A percentile compares a stretch with the other conserved stretches of the same genome.
These are phyloP conservation scores for Fusarium chuoi DNA, from an alignment of 2,329 filamentous ascomycete species.

Conservation along the genomic window DNA sequence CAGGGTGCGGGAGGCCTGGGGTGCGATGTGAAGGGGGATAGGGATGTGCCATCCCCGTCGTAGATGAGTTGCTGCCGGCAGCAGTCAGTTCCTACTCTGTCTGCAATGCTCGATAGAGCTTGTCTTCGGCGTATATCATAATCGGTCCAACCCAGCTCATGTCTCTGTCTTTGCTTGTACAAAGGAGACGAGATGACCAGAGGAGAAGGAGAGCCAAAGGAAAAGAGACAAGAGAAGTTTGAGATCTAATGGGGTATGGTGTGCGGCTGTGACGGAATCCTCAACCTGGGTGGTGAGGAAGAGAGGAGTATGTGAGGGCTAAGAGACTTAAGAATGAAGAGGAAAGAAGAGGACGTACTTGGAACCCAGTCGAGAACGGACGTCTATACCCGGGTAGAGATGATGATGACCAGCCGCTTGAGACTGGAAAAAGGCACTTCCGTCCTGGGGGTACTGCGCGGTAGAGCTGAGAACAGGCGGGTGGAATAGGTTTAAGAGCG, in stretches of 20 bases:
- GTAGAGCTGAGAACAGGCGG: constrained; percentile 59
- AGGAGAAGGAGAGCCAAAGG: neutral
- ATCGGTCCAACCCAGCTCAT: constrained; percentile 8
- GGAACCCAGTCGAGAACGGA: constrained; percentile 64
- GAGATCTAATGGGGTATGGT: neutral
- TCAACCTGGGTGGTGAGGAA: constrained; percentile 1
- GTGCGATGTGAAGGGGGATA: constrained; percentile 56
- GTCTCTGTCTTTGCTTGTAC: neutral
- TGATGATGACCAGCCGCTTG: constrained; percentile 53
- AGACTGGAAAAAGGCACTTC: constrained; percentile 60
- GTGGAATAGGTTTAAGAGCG: constrained; percentile 63
- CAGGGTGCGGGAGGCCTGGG: constrained; percentile 63
- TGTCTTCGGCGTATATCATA: constrained; percentile 10
- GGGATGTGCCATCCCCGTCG: constrained; percentile 68
- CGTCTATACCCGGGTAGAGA: constrained; percentile 61
- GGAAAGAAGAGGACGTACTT: constrained; percentile 57
- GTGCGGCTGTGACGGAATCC: neutral
- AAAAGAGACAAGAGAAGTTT: neutral
- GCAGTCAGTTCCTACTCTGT: constrained; percentile 36
- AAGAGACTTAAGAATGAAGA: neutral
- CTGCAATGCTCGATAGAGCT: constrained; percentile 3
- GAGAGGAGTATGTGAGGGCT: constrained; percentile 2
- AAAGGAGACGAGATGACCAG: neutral
- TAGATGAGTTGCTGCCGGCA: constrained; percentile 58
- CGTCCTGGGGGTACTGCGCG: constrained; percentile 62